A percentile compares a stretch with the other conserved stretches of the same genome.
Evolutionary conservation across 306 rosid species (phyloP).

Genomic region (Rubus idaeus): DNA sequence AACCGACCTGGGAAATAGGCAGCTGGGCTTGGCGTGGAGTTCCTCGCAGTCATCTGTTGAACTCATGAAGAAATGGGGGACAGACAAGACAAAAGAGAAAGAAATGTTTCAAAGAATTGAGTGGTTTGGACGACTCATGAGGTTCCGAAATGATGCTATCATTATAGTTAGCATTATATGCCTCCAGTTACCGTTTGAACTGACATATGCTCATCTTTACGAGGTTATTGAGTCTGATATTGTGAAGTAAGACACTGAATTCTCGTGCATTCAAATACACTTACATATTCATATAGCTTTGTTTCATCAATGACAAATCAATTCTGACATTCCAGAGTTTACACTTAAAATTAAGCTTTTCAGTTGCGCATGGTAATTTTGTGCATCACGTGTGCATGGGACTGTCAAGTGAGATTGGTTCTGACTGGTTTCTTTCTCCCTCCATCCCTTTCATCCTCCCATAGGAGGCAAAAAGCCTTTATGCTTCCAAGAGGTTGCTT

Average conservation of each 20-base stretch:
- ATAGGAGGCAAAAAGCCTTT: neutral
- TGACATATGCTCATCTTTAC: constrained; percentile 94
- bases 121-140: constrained; percentile 82
- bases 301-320: constrained; percentile 8
- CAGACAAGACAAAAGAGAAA: constrained; percentile 62
- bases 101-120: constrained; percentile 67
- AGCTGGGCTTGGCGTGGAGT: constrained; percentile 48
- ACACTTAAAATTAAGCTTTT: neutral
- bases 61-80: constrained; percentile 51
- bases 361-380: neutral
- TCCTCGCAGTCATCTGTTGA: constrained; percentile 50
- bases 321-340: neutral
- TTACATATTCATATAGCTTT: neutral
- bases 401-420: neutral
- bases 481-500: neutral
- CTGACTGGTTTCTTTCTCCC: neutral
- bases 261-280: constrained; percentile 7
- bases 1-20: constrained; percentile 55
- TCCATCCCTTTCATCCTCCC: no score
- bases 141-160: constrained; percentile 85
- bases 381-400: neutral
- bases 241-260: constrained; percentile 59
- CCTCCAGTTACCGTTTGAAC: constrained; percentile 94
- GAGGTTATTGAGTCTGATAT: constrained; percentile 59
- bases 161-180: constrained; percentile 83